Evolutionary conservation across 345 rosid species (phyloP), one percentile per base, ranked within the genome.

Genomic region (Tarenaya hassleriana): DNA sequence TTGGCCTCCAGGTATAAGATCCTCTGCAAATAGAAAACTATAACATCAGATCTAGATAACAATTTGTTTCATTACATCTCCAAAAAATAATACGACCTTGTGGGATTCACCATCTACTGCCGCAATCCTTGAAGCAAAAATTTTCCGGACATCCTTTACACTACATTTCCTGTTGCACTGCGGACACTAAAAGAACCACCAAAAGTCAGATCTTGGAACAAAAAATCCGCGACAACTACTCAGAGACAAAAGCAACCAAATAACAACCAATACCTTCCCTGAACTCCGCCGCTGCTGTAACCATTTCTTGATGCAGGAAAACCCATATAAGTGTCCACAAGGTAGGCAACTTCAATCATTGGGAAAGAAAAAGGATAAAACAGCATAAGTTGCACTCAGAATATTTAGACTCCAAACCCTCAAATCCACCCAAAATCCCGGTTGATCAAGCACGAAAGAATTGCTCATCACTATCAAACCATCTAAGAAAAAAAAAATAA

Each of bases 251-350:
- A 21, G 58, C 13, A 49, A 64, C 33, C 29, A 44, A 56, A 24
- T 27, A 60, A 38, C 52, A 69, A 41, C 16, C 11, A 69, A 60
- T 12, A 86, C 97, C 91, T 80, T 90, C 12, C 75, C 78, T 2
- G 62, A 65, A 47, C 76, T 70, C 62, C 68, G 60, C 5, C 67
- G 61, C 60, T 77, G 84, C 50, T 69, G 65, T 48, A 86, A 51
- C 97, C 97, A 90, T 61, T 68, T 86, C 38, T 63, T 73, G 55
- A 90, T 75, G 73, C 95, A 90, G 16, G 85, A 78, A 60, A 75
- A 73, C 18, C 97, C 97, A 74, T 75, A 90, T 51, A 90, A 52
- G 54, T 90, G 97, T 14, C 97, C 95, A 63, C 97, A 90, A 55
- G 91, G 94, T 59, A 90, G 91, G 67, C 94, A 90, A 61, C 95